Base-by-base conservation (phyloP, 129 eudicot species). In the Flaveria ramosissima region DNA sequence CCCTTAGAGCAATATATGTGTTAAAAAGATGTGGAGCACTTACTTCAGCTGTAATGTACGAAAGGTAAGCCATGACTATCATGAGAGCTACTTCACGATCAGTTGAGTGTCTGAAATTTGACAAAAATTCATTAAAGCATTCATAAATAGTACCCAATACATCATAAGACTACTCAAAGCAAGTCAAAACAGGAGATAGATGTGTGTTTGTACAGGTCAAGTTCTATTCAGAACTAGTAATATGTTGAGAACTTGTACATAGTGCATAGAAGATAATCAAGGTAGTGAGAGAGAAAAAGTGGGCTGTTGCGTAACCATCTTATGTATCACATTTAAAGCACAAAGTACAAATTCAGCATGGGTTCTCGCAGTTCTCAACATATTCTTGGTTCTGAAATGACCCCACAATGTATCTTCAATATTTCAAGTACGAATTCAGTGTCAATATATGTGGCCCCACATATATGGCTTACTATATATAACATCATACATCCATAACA, bases 41-140 rank as follows among this genome's bases (percentile, higher is more conserved):
- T 80, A 91, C 98, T 80, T 91, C 96, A 21, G 98, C 96, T 68
- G 85, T 83, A 67, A 89, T 81, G 77, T 94, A 94, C 1, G 98
- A 91, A 57, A 91, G 90, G 77, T 94, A 94, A 52, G 98, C 93
- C 98, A 91, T 89, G 43, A 94, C 84, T 23, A 84, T 74, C 92
- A 91, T 84, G 39, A 94, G 80, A 79, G 92, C 97, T 68, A 94
- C 72, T 87, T 91, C 98, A 76, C 91, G 97, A 63, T 86, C 88
- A 19, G 97, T 82, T 71, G 98, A 89, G 52, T 91, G 89, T 80
- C 98, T 90, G 84, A 50, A 84, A 82, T 81, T 76, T 46, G 7
- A 56, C 14, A 72, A 13, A 64, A 65, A 46, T 20, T 19, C 16
- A 70, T 30, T 73, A 32, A 12, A 48, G 20, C 75, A 65, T 45